Base-by-base conservation (phyloP, 2,329 filamentous ascomycete genomes). In the Fusarium falciforme region DNA sequence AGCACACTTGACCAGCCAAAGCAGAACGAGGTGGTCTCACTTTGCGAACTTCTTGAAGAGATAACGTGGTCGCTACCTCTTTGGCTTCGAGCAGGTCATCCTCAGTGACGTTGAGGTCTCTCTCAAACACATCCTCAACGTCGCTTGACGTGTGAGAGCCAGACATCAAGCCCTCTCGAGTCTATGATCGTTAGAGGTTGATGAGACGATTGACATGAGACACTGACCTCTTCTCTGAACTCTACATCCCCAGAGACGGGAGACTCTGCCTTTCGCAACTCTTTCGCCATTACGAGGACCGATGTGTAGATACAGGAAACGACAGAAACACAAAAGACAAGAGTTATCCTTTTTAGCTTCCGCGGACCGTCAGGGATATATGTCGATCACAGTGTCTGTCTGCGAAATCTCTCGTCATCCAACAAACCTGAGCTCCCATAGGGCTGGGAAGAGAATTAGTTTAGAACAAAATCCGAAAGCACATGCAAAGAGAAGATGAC, bases 81-180 rank as follows among this genome's bases (percentile, higher is more conserved):
- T 79, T 85, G 35, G 84, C 85, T 69, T 86, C 83, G n/a, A 84
- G 78, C n/a, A 85, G 74, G 71, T 86, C 84, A 68, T 84, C 80
- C 52, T 84, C 83, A 6, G 84, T 85, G 22, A 83, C 83, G 54
- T 82, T 80, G 49, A 85, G 77, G 7, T 77, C 72, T 33, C 52
- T 66, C 33, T 73, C 38, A 20, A 76, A 55, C 5, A 20, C 64
- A 22, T 35, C 11, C 12, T 67, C 64, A 10, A 66, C 27, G 11
- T 54, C 68, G 17, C 14, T 20, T 10, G 57, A 17, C 25, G 54
- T 61, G 9, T 22, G 31, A 8, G 31, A 49, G 6, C 8, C 33
- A 8, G 44, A 33, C 33, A 33, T 6, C 2, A 35, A 42, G 11
- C 58, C 35, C 33, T 59, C 11, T 1, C 11, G 49, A 22, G 59